Base-by-base conservation (phyloP, 164 flowering plant species). In the Liriodendron chinense region DNA sequence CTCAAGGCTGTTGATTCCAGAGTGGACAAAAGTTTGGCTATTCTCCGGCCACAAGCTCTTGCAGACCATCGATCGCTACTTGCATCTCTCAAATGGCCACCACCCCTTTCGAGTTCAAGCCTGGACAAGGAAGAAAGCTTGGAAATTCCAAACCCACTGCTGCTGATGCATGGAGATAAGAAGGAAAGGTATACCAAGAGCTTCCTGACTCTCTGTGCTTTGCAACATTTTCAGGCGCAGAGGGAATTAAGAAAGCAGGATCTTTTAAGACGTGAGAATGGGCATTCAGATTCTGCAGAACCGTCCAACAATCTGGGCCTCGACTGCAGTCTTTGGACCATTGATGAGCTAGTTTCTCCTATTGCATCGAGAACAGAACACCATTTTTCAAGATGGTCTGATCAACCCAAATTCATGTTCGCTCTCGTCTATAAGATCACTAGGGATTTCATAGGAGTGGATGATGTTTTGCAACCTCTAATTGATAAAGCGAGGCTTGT, bases 21-120 rank as follows among this genome's bases (percentile, higher is more conserved):
- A 83, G 88, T 92, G 18, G 90, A 86, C 75, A 83, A 85, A 71
- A 70, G 76, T 21, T 61, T 89, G 72, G 75, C 76, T 76, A 62
- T 76, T 79, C 82, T 90, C 28, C 80, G 91, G 68, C 81, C 85
- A 9, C 88, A 87, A 78, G 84, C 84, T 66, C 77, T 88, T 80
- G 85, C 92, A 63, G 92, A 90, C 80, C 86, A 91, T 61, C 83
- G 92, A 61, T 68, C 80, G 69, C 86, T 91, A 78, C 86, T 89
- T 28, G 71, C 80, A 64, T 90, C 91, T 70, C 68, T 91, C 16
- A 90, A 91, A 72, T 92, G 96, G 96, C 96, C 96, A 28, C 92
- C 94, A 12, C 82, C 84, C 50, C 82, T 91, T 68, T 47, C 78
- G 43, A 71, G 86, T 3, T 71, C 86, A 23, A 82, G 80, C 71